Conservation (phyloP, 495 filamentous ascomycete genomes). For the Amphirosellinia nigrospora region DNA sequence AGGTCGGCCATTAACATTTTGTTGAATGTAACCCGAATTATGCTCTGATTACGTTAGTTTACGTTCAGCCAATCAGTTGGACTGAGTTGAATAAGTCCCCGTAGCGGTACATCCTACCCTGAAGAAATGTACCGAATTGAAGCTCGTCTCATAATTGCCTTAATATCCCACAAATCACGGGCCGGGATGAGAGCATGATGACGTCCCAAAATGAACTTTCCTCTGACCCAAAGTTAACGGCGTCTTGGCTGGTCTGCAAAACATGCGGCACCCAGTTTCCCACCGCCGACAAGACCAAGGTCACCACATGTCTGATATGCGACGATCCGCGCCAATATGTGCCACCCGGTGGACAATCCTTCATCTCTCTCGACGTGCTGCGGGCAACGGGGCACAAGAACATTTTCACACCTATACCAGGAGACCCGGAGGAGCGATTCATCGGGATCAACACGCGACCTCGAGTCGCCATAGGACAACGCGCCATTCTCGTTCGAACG, state of each 20-base stretch:
- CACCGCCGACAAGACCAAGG: conserved; percentile 44
- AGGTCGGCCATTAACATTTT: neutral
- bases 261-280: conserved; percentile 77
- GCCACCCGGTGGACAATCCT: conserved; percentile 63
- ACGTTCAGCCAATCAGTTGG: neutral
- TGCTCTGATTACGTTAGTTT: neutral
- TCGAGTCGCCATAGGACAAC: conserved; percentile 74
- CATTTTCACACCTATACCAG: conserved; percentile 41
- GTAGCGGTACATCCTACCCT: neutral
- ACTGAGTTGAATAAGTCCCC: neutral
- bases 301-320: conserved; percentile 72
- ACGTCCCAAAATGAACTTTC: conserved; percentile 15
- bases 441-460: conserved; percentile 64
- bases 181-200: conserved; percentile 21
- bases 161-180: neutral
- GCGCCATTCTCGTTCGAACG: conserved; percentile 68
- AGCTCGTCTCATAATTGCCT: no score
- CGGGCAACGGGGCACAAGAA: conserved; percentile 46
- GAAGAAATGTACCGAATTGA: no score
- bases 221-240: conserved; percentile 36
- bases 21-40: neutral
- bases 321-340: conserved; percentile 78
- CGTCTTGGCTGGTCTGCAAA: conserved; percentile 65
- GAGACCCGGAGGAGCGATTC: conserved; percentile 47
- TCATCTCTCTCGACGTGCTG: conserved; percentile 59